phyloP scores from a whole-genome alignment of 139 green algal species.

The Chlamydomonas eustigma region DNA sequence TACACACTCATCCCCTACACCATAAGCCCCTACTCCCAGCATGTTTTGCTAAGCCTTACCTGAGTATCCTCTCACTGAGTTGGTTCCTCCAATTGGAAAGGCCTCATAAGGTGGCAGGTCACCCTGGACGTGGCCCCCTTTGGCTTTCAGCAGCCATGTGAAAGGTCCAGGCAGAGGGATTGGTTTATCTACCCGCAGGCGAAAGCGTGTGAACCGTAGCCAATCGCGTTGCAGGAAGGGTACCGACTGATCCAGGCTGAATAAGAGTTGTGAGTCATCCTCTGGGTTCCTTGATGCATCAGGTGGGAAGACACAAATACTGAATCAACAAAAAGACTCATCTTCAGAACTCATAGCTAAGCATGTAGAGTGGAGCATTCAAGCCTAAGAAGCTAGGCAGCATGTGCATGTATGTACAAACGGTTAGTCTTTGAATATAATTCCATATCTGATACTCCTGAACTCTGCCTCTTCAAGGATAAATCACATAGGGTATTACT shows the following conservation, averaged over 20 bases:
- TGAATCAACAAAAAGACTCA: too few relatives aligned
- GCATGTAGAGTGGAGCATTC: too few relatives aligned
- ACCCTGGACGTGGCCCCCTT: constrained; percentile 68
- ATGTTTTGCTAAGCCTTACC: constrained; percentile 29
- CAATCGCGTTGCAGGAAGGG: constrained; percentile 60
- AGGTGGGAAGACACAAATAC: too few relatives aligned
- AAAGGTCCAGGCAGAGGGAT: constrained; percentile 40
- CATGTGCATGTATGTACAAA: too few relatives aligned
- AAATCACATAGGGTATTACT: too few relatives aligned
- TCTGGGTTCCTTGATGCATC: constrained; percentile 15
- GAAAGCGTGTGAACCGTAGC: constrained; percentile 56
- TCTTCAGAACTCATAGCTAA: too few relatives aligned
- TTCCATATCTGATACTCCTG: too few relatives aligned
- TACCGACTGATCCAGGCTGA: constrained; percentile 66
- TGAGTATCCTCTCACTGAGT: constrained; percentile 82
- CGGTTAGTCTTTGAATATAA: too few relatives aligned
- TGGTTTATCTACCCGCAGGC: constrained; percentile 7
- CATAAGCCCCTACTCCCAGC: too few relatives aligned
- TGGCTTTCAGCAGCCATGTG: constrained; percentile 41
- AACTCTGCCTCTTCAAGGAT: too few relatives aligned
- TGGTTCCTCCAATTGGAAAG: constrained; percentile 92
- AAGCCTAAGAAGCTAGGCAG: too few relatives aligned
- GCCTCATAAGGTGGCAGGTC: constrained; percentile 96
- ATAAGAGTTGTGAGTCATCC: constrained; percentile 51
- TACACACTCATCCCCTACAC: too few relatives aligned